phyloP scores from a whole-genome alignment of 1,139 yeast species.

The Arxiozyma heterogenica region DNA sequence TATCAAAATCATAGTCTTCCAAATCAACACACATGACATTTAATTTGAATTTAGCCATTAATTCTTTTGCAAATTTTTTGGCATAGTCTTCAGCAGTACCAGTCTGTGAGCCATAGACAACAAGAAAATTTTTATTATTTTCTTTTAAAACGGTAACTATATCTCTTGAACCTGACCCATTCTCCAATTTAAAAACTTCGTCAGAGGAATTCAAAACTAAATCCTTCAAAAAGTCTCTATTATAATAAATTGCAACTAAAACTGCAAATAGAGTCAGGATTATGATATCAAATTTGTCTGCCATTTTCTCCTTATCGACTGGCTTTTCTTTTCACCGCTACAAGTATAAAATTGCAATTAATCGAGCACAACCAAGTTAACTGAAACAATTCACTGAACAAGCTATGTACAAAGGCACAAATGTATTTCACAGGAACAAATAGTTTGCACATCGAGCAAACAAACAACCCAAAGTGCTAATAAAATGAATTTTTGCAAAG shows the following conservation, averaged over 20 bases:
- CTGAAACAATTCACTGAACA: no score
- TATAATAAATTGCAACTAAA: constrained; percentile 57
- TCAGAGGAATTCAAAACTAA: constrained; percentile 24
- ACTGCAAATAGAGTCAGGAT: constrained; percentile 58
- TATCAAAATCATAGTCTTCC: constrained; percentile 80
- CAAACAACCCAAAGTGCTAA: background rate
- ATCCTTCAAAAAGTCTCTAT: constrained; percentile 53
- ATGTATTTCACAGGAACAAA: no score
- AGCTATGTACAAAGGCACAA: no score
- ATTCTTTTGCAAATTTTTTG: constrained; percentile 79
- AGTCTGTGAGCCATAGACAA: constrained; percentile 94
- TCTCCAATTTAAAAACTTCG: constrained; percentile 1
- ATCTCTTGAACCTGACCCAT: constrained; percentile 41
- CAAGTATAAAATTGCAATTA: no score
- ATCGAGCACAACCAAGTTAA: no score
- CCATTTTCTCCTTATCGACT: background rate
- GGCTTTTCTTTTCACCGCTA: background rate
- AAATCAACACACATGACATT: constrained; percentile 81
- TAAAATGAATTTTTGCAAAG: no score
- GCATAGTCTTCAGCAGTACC: constrained; percentile 99
- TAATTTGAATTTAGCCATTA: constrained; percentile 61
- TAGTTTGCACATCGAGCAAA: background rate
- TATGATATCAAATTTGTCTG: constrained; percentile 63
- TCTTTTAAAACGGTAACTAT: constrained; percentile 52
- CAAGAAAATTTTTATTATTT: constrained; percentile 64